Percentiles rank a stretch among this genome's conserved stretches.
Evolutionary conservation across 2,329 filamentous ascomycete species (phyloP).

Genomic region (Phaeosphaeria sp.): DNA sequence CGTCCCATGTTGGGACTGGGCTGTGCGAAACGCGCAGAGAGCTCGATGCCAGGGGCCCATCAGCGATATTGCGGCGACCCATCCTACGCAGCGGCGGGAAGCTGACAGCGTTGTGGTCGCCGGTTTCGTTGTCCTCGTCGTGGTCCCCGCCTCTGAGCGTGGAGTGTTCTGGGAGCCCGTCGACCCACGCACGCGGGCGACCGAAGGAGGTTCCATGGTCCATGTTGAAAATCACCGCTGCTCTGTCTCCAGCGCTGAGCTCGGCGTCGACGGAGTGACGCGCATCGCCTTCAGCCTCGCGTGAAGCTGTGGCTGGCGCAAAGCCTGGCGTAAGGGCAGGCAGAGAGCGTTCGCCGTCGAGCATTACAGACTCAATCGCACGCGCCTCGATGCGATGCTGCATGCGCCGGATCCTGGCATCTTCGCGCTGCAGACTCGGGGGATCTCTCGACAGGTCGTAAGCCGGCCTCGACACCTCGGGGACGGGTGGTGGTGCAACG

Average conservation of each 20-base stretch:
- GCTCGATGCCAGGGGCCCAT: constrained; percentile 45
- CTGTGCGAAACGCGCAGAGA: constrained; percentile 49
- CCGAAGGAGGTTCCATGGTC: no score
- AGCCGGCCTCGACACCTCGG: constrained; percentile 34
- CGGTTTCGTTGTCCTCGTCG: constrained; percentile 20
- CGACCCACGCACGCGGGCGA: no score
- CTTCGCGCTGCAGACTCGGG: constrained; percentile 20
- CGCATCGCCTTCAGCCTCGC: constrained; percentile 4
- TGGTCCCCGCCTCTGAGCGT: constrained; percentile 5
- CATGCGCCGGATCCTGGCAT: constrained; percentile 19
- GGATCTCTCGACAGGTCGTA: constrained; percentile 20
- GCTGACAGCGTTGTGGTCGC: constrained; percentile 35
- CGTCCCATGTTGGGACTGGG: constrained; percentile 61
- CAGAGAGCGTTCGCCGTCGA: constrained; percentile 23
- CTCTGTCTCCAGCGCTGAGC: background rate
- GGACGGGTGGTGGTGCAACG: constrained; percentile 41
- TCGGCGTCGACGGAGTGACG: background rate
- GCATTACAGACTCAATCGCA: constrained; percentile 15
- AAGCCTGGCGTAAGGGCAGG: constrained; percentile 45
- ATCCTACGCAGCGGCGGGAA: constrained; percentile 48
- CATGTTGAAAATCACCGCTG: no score
- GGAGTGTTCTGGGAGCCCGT: constrained; percentile 5
- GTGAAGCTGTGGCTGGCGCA: constrained; percentile 37
- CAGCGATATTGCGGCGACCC: constrained; percentile 46
- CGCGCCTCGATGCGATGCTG: constrained; percentile 18